Evolutionary conservation across 2,329 filamentous ascomycete genomes (phyloP), one percentile per base, ranked within the genome.

Genomic region (Claviceps purpurea): DNA sequence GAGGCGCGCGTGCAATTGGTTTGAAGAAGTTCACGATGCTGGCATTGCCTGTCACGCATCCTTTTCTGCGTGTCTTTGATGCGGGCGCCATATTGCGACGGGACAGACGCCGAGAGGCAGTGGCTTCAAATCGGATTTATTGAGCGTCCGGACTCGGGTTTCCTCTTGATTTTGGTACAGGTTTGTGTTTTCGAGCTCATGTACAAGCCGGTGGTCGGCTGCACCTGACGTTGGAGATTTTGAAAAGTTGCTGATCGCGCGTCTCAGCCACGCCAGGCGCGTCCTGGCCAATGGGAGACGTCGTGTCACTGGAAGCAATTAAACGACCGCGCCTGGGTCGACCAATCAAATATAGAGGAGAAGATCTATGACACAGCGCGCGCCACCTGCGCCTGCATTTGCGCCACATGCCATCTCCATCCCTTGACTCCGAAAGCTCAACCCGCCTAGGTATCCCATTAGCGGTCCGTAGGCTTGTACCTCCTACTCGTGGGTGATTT

Each of bases 1-100:
- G 55, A 30, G 52, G 52, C 16, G 54, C 42, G 49, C 54, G 60
- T 44, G 57, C 42, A 34, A 56, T 53, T 30, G 67, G 64, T 56
- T 65, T 67, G 56, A 72, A 72, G 57, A 70, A 72, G 58, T 60
- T 67, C 52, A 62, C 58, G 52, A 72, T 71, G 56, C 54, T 64
- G 49, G 58, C 60, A 58, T 66, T 50, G 11, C n/a, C 24, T 16
- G 34, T 10, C 11, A 11, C 30, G 18, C 14, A 14, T 47, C 18
- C 18, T 6, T 50, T 54, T 11, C 47, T 67, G 52, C 58, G 62
- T 11, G 34, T 37, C 13, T 52, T 58, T 52, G 62, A 57, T 16
- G 62, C 57, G 56, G 65, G 49, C 56, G 57, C 56, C 37, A 47
- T 51, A 20, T 26, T 24, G 42, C 13, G 6, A 30, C 26, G 10